Conservation (phyloP, 73 alveolate species). For the Tetrahymena thermophila region DNA sequence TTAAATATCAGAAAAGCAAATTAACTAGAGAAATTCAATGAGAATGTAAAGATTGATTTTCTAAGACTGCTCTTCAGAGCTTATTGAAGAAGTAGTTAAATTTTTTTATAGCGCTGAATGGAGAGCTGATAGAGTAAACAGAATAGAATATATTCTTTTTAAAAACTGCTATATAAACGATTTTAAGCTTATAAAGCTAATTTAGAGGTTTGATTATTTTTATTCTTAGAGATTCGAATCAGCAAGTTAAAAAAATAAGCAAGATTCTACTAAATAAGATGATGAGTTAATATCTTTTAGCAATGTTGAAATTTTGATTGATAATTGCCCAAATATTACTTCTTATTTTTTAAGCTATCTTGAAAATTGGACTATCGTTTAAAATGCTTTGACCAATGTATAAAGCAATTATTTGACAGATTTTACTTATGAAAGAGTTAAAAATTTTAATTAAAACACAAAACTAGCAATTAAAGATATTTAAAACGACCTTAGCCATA, state of each 20-base stretch:
- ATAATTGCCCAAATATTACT: neutral
- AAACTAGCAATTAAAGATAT: neutral
- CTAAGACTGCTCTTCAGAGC: neutral
- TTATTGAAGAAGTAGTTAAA: neutral
- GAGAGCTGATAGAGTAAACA: neutral
- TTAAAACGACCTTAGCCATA: neutral
- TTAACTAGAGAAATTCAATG: neutral
- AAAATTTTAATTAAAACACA: neutral
- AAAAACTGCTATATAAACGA: neutral
- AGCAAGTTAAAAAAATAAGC: neutral
- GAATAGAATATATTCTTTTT: neutral
- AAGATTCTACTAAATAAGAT: neutral
- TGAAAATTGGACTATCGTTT: neutral
- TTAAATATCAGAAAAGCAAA: neutral
- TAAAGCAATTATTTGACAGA: neutral
- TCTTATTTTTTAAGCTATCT: neutral
- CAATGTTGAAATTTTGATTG: neutral
- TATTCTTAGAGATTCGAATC: neutral
- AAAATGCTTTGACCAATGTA: neutral
- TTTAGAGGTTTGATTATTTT: neutral
- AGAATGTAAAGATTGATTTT: neutral
- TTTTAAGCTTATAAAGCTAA: neutral
- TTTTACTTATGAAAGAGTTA: neutral
- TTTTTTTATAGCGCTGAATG: neutral
- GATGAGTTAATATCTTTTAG: neutral